These are phyloP conservation scores for Pseudovirgaria hyperparasitica DNA, from an alignment of 2,329 filamentous ascomycete genomes.

Conservation along the genomic window DNA sequence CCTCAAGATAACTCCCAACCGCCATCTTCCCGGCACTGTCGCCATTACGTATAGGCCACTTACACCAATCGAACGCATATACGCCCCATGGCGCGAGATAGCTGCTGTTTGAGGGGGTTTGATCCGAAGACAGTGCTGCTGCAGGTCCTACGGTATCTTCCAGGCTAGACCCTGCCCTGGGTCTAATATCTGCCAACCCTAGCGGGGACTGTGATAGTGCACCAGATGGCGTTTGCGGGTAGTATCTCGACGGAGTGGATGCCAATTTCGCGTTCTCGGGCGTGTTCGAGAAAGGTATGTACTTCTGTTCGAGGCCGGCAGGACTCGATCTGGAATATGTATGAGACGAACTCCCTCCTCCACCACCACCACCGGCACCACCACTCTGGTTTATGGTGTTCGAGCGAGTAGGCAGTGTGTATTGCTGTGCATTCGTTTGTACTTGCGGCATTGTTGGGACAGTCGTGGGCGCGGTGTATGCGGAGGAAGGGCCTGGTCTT, in stretches of 20 bases:
- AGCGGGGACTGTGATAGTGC: conserved; percentile 73
- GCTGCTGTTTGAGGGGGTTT: conserved; percentile 66
- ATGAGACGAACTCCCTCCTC: conserved; percentile 20
- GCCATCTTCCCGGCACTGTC: conserved; percentile 82
- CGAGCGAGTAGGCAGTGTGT: conserved; percentile 52
- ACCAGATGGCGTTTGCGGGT: conserved; percentile 35
- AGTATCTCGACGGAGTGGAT: conserved; percentile 45
- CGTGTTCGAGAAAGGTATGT: conserved; percentile 51
- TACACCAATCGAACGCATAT: conserved; percentile 98
- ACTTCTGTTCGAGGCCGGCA: conserved; percentile 48
- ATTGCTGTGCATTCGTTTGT: conserved; percentile 43
- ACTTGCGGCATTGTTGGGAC: conserved; percentile 42
- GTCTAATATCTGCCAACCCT: conserved; percentile 82
- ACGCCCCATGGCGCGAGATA: conserved; percentile 90
- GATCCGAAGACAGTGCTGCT: conserved; percentile 51
- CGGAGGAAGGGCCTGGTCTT: conserved; percentile 39
- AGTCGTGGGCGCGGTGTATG: conserved; percentile 45
- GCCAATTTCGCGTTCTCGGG: conserved; percentile 42
- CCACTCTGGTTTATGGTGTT: conserved; percentile 47
- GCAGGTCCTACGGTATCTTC: no score
- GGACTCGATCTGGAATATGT: conserved; percentile 79
- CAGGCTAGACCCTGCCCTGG: conserved; percentile 69
- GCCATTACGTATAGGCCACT: conserved; percentile 67
- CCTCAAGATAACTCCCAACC: conserved; percentile 90
- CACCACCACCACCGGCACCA: conserved; percentile 16